Percentiles rank a stretch among this genome's conserved stretches.
phyloP scores from a whole-genome alignment of 2,329 filamentous ascomycete species.

The Oidium heveae region DNA sequence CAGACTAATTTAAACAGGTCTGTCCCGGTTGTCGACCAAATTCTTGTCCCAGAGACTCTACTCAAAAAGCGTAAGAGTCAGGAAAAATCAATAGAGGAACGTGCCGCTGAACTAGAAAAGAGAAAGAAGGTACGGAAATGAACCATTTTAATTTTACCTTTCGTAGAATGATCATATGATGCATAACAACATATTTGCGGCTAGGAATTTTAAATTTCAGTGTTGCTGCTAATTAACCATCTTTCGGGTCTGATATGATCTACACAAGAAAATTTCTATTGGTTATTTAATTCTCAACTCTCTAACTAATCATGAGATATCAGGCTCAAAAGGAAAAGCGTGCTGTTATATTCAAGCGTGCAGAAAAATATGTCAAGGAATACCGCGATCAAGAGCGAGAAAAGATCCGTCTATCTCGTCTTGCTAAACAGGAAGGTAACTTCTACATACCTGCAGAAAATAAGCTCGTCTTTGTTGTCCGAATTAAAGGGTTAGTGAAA shows the following conservation, averaged over 20 bases:
- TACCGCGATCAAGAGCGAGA: conserved; percentile 96
- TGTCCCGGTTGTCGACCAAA: conserved; percentile 82
- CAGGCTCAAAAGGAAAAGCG: conserved; percentile 99
- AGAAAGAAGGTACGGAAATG: conserved; percentile 48
- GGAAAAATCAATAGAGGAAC: conserved; percentile 94
- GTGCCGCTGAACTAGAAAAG: conserved; percentile 54
- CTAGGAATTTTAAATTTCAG: conserved; percentile 62
- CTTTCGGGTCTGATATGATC: conserved; percentile 81
- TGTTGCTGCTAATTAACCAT: conserved; percentile 98
- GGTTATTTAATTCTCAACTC: conserved; percentile 6
- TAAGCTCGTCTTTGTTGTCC: conserved; percentile 92
- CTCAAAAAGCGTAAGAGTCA: conserved; percentile 99
- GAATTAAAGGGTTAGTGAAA: conserved; percentile 69
- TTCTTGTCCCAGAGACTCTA: conserved; percentile 96
- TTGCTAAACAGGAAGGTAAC: conserved; percentile 75
- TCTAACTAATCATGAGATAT: background rate
- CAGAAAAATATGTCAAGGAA: conserved; percentile 98
- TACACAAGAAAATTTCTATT: conserved; percentile 4
- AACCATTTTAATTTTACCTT: conserved; percentile 5
- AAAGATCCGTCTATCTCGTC: conserved; percentile 78
- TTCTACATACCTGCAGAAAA: conserved; percentile 88
- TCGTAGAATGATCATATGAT: conserved; percentile 38
- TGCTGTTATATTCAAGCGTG: conserved; percentile 96
- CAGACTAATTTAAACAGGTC: conserved; percentile 67
- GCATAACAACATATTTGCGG: conserved; percentile 61